Evolutionary conservation across 2,329 filamentous ascomycete species (phyloP).

Genomic region (Diaporthe aspalathi): DNA sequence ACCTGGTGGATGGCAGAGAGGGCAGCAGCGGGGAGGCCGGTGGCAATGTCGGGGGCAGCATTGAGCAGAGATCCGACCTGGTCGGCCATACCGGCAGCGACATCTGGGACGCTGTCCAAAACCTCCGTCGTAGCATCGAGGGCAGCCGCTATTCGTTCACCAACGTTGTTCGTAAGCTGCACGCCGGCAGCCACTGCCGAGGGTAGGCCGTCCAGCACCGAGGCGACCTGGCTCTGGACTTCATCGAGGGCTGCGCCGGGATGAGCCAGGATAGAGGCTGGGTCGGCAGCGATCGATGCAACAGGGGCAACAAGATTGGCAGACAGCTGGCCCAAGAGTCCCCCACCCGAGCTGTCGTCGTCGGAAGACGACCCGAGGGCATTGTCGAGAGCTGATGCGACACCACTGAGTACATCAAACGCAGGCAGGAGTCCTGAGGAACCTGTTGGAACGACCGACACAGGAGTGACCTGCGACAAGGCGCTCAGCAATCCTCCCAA

Average conservation of each 20-base stretch:
- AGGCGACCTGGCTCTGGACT: slow-evolving; percentile 35
- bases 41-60: slow-evolving; percentile 37
- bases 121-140: slow-evolving; percentile 34
- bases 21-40: slow-evolving; percentile 37
- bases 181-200: slow-evolving; percentile 37
- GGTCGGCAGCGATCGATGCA: slow-evolving; percentile 35
- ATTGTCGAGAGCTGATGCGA: slow-evolving; percentile 31
- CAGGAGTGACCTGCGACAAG: slow-evolving; percentile 34
- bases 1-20: slow-evolving; percentile 35
- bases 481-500: slow-evolving; percentile 37
- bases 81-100: slow-evolving; percentile 36
- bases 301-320: slow-evolving; percentile 33
- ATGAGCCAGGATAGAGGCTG: slow-evolving; percentile 32
- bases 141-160: slow-evolving; percentile 32
- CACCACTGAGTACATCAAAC: slow-evolving; percentile 31
- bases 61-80: slow-evolving; percentile 36
- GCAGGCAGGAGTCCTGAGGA: slow-evolving; percentile 14
- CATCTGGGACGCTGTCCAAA: slow-evolving; percentile 30
- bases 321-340: slow-evolving; percentile 38
- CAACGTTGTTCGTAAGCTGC: slow-evolving; percentile 37
- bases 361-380: slow-evolving; percentile 29
- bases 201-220: slow-evolving; percentile 35
- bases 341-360: not conserved
- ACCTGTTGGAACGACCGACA: slow-evolving; percentile 6
- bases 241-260: slow-evolving; percentile 32